Percentiles rank a stretch among this genome's conserved stretches.
phyloP scores from a whole-genome alignment of 192 early-diverging fungal species.

The Coemansia sp. region DNA sequence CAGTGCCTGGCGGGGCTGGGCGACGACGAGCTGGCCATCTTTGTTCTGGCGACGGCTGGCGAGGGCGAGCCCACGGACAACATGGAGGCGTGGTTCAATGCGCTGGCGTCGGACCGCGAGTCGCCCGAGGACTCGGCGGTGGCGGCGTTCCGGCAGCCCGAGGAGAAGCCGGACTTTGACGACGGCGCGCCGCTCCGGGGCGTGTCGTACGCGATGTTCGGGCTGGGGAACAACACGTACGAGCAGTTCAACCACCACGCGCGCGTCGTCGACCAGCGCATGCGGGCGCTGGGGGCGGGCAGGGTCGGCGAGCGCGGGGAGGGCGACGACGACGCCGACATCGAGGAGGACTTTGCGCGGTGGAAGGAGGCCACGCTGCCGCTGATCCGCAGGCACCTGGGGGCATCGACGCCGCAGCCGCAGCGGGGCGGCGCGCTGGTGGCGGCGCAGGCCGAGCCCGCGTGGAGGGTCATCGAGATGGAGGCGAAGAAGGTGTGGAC shows the following conservation, averaged over 20 bases:
- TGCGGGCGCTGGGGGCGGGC: constrained; percentile 71
- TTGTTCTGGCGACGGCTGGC: constrained; percentile 95
- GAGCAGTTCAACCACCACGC: constrained; percentile 81
- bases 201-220: constrained; percentile 49
- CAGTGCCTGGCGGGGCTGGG: constrained; percentile 67
- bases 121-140: constrained; percentile 65
- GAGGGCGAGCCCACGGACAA: constrained; percentile 99
- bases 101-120: constrained; percentile 60
- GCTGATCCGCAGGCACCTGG: constrained; percentile 70
- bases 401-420: constrained; percentile 45
- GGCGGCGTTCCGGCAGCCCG: constrained; percentile 57
- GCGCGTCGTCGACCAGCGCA: constrained; percentile 63
- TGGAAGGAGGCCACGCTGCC: constrained; percentile 91
- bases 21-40: constrained; percentile 71
- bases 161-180: constrained; percentile 81
- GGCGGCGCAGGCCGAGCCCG: constrained; percentile 41
- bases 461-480: constrained; percentile 57
- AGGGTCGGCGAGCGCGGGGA: constrained; percentile 81
- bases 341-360: constrained; percentile 94
- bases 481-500: constrained; percentile 42
- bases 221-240: constrained; percentile 57
- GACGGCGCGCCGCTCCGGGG: constrained; percentile 65
- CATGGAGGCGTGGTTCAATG: constrained; percentile 90
- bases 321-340: constrained; percentile 94
- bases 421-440: too few species aligned